Percentiles rank a stretch among this genome's conserved stretches.
Evolutionary conservation across 1,139 yeast species (phyloP).

Genomic region (Wickerhamiella infanticola): DNA sequence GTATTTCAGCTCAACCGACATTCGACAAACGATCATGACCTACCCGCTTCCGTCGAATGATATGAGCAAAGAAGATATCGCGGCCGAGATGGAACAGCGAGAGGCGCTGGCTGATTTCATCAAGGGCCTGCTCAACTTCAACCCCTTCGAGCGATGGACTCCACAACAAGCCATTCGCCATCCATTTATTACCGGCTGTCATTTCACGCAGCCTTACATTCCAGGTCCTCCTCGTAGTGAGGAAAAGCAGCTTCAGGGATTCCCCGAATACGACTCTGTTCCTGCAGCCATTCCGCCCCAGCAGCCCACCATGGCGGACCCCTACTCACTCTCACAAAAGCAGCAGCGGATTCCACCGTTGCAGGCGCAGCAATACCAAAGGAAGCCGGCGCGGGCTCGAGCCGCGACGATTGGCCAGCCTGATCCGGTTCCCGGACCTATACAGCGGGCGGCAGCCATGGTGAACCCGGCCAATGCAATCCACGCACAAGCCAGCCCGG

Average conservation of each 20-base stretch:
- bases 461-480: constrained; percentile 27
- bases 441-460: constrained; percentile 29
- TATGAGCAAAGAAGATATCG: constrained; percentile 42
- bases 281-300: constrained; percentile 3
- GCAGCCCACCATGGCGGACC: constrained; percentile 8
- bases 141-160: constrained; percentile 90
- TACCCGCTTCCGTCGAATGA: constrained; percentile 49
- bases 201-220: constrained; percentile 24
- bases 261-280: not conserved
- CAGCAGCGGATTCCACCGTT: not conserved
- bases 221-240: constrained; percentile 10
- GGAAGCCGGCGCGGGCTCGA: constrained; percentile 11
- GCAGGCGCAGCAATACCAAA: not conserved
- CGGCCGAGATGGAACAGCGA: constrained; percentile 53
- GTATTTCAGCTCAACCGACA: constrained; percentile 60
- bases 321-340: constrained; percentile 5
- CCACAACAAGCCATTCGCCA: constrained; percentile 91
- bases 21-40: constrained; percentile 61
- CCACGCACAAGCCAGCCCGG: constrained; percentile 28
- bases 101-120: constrained; percentile 62
- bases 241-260: not conserved
- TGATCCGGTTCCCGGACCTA: constrained; percentile 27
- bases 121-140: constrained; percentile 58
- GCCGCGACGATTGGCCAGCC: constrained; percentile 29
- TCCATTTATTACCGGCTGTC: constrained; percentile 54